These are phyloP conservation scores for Lumnitzera littorea DNA, from an alignment of 345 rosid genomes.

Conservation along the genomic window DNA sequence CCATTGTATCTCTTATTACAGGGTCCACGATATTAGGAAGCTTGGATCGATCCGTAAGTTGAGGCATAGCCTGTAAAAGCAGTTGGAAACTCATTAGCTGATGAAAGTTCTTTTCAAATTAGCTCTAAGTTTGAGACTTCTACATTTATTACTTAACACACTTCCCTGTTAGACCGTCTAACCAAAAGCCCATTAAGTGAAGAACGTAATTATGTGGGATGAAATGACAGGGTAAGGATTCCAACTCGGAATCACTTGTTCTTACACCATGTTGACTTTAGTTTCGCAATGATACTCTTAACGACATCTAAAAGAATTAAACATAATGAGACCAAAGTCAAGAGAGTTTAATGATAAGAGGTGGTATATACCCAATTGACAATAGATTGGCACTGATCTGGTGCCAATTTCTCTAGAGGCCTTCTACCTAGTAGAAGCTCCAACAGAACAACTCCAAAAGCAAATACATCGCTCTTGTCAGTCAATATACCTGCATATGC, in stretches of 20 bases:
- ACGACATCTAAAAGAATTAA: neutral
- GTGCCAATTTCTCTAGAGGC: conserved; percentile 85
- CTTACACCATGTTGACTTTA: neutral
- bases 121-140: no score
- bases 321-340: no score
- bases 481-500: conserved; percentile 58
- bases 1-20: conserved; percentile 63
- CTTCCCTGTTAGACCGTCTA: no score
- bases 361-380: conserved; percentile 72
- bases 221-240: no score
- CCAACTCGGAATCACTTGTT: neutral
- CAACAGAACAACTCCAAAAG: conserved; percentile 90
- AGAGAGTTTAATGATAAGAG: conserved; percentile 1
- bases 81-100: neutral
- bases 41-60: conserved; percentile 78
- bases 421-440: conserved; percentile 83
- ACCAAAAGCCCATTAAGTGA: no score
- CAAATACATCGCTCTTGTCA: conserved; percentile 96
- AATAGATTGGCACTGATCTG: conserved; percentile 82
- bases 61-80: conserved; percentile 87
- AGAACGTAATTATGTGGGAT: no score
- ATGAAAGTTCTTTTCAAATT: no score
- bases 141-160: no score
- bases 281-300: neutral
- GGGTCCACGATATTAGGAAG: conserved; percentile 87